A percentile compares a stretch with the other conserved stretches of the same genome.
These are phyloP conservation scores for Penicillium alfredii DNA, from an alignment of 495 filamentous ascomycete species.

Conservation along the genomic window DNA sequence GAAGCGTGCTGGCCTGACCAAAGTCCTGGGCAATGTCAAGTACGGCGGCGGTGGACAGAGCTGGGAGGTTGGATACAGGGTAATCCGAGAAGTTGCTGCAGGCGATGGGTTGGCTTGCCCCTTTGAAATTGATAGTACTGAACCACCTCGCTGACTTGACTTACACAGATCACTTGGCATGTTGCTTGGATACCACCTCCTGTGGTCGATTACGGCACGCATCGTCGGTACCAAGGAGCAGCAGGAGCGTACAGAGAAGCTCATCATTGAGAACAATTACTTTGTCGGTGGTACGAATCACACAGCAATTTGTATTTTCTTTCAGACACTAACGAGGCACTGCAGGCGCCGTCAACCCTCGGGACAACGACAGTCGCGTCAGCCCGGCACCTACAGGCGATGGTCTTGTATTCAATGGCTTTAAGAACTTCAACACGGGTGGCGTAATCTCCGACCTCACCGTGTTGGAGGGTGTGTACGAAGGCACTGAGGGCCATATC, in stretches of 20 bases:
- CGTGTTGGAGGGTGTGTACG: conserved; percentile 52
- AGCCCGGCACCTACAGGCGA: conserved; percentile 45
- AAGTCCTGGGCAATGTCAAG: conserved; percentile 47
- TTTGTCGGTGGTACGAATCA: conserved; percentile 58
- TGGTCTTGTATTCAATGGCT: conserved; percentile 49
- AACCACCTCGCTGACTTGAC: neutral
- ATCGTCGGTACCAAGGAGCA: conserved; percentile 53
- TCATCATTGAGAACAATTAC: conserved; percentile 54
- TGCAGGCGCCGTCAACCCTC: conserved; percentile 59
- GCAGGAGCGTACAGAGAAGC: conserved; percentile 42
- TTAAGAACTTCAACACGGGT: conserved; percentile 59
- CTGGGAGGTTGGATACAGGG: conserved; percentile 52
- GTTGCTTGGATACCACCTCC: conserved; percentile 56
- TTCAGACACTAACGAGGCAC: too few relatives aligned
- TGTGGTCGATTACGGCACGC: conserved; percentile 53
- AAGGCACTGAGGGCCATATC: conserved; percentile 51
- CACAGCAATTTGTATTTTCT: too few relatives aligned
- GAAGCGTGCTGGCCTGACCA: conserved; percentile 51
- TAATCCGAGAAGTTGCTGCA: conserved; percentile 53
- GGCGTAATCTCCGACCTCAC: conserved; percentile 57
- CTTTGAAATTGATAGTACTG: neutral
- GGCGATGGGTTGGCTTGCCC: conserved; percentile 49
- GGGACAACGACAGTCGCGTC: conserved; percentile 52
- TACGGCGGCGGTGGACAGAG: conserved; percentile 53
- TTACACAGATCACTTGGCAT: conserved; percentile 44